These are phyloP conservation scores for Fusarium nodosum DNA, from an alignment of 2,329 filamentous ascomycete genomes.

Conservation along the genomic window DNA sequence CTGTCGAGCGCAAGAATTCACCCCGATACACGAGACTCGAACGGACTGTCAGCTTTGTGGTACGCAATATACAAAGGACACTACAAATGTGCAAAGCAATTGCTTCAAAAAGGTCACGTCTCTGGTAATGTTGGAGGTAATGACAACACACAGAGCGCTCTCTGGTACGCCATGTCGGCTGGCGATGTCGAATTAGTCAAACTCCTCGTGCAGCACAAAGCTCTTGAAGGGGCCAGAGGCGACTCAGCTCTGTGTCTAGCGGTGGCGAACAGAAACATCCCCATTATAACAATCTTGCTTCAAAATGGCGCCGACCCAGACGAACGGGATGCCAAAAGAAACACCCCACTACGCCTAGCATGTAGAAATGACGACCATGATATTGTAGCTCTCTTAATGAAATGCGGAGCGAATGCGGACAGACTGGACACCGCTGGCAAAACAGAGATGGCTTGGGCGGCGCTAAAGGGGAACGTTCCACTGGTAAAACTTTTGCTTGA, in stretches of 20 bases:
- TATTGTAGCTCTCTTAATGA: background rate
- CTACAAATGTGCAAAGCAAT: fast-evolving
- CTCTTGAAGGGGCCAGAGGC: fast-evolving
- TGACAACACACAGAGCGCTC: fast-evolving
- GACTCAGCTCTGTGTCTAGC: background rate
- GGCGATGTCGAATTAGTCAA: background rate
- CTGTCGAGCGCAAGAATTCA: background rate
- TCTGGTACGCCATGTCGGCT: background rate
- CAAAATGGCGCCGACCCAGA: background rate
- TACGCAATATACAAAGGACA: background rate
- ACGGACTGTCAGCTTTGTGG: background rate
- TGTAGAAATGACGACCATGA: background rate
- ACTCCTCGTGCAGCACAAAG: background rate
- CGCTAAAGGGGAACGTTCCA: background rate
- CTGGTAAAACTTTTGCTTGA: constrained; percentile 2
- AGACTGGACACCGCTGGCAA: background rate
- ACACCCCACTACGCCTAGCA: background rate
- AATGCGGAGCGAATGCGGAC: background rate
- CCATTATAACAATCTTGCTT: background rate
- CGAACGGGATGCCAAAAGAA: background rate
- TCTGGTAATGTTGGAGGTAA: background rate
- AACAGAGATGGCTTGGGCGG: background rate
- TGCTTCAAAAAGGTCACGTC: background rate
- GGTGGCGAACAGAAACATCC: fast-evolving
- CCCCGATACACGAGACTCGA: background rate